A percentile compares a stretch with the other conserved stretches of the same genome.
Conservation (phyloP, 1,284 basidiomycete species). For the Microbotryum saponariae region DNA sequence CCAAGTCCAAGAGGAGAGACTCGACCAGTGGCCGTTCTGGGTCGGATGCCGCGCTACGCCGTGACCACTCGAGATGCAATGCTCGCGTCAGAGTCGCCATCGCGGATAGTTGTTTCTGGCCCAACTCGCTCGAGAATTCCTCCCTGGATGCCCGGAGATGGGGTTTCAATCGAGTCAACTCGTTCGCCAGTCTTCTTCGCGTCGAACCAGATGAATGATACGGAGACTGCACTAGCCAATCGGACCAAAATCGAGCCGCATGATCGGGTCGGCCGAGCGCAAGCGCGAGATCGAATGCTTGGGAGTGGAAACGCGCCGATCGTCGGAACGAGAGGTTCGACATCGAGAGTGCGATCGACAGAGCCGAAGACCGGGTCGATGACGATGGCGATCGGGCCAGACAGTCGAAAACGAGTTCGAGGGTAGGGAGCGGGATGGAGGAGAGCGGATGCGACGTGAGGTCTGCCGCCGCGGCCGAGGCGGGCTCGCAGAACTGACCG, state of each 20-base stretch:
- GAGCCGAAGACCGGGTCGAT: background rate
- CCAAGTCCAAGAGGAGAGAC: background rate
- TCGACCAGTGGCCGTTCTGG: background rate
- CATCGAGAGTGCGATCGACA: slow-evolving; percentile 12
- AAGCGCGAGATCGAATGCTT: slow-evolving; percentile 9
- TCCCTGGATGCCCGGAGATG: background rate
- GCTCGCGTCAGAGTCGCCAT: slow-evolving; percentile 13
- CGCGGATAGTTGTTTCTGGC: background rate
- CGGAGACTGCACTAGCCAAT: background rate
- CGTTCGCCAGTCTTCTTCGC: background rate
- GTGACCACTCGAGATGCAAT: slow-evolving; percentile 10
- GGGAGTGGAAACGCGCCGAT: background rate
- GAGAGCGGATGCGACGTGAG: slow-evolving; percentile 7
- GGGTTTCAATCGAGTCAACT: too few species aligned
- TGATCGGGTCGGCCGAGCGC: slow-evolving; percentile 9
- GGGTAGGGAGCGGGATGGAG: slow-evolving; percentile 15
- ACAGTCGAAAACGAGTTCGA: slow-evolving; percentile 15
- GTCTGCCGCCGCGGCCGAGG: background rate
- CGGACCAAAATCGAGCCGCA: slow-evolving; percentile 20
- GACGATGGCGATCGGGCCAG: background rate
- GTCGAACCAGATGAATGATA: background rate
- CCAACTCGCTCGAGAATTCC: slow-evolving; percentile 1
- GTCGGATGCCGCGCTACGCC: background rate
- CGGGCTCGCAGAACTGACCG: background rate
- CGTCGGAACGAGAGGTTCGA: slow-evolving; percentile 7